Conservation (phyloP, 2,329 filamentous ascomycete species). For the Penicillium sp. region DNA sequence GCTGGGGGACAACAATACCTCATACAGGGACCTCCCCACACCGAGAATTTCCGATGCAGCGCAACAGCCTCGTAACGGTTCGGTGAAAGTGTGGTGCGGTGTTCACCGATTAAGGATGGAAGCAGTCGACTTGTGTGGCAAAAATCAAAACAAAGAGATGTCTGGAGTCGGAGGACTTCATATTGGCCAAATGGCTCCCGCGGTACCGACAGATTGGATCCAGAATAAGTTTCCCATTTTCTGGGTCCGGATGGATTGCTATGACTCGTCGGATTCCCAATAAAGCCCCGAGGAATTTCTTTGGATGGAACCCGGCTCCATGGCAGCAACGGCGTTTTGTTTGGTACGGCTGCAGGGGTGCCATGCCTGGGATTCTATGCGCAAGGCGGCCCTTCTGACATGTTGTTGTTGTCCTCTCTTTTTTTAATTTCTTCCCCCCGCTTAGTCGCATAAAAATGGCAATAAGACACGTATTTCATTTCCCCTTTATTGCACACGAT, state of each 20-base stretch:
- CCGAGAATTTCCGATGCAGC: not conserved
- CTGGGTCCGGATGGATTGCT: constrained; percentile 20
- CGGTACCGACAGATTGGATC: constrained; percentile 26
- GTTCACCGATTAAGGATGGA: not conserved
- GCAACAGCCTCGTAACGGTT: not conserved
- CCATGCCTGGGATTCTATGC: not conserved
- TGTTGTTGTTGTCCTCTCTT: not conserved
- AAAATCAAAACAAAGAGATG: not conserved
- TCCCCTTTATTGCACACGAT: constrained; percentile 6
- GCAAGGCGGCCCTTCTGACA: not conserved
- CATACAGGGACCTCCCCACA: not conserved
- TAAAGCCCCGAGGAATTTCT: constrained; percentile 15
- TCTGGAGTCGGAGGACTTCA: no score
- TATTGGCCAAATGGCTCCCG: constrained; percentile 6
- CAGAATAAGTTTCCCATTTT: constrained; percentile 22
- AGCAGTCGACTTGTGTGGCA: not conserved
- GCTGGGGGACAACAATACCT: not conserved
- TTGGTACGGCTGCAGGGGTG: constrained; percentile 13
- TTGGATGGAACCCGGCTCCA: constrained; percentile 18
- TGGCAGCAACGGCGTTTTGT: constrained; percentile 16
- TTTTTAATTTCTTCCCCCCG: not conserved
- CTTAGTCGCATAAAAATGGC: not conserved
- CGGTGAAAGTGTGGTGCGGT: not conserved
- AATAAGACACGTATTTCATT: not conserved
- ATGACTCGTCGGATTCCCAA: constrained; percentile 21